phyloP scores from a whole-genome alignment of 2,329 filamentous ascomycete genomes.

The Orbilia blumenaviensis region DNA sequence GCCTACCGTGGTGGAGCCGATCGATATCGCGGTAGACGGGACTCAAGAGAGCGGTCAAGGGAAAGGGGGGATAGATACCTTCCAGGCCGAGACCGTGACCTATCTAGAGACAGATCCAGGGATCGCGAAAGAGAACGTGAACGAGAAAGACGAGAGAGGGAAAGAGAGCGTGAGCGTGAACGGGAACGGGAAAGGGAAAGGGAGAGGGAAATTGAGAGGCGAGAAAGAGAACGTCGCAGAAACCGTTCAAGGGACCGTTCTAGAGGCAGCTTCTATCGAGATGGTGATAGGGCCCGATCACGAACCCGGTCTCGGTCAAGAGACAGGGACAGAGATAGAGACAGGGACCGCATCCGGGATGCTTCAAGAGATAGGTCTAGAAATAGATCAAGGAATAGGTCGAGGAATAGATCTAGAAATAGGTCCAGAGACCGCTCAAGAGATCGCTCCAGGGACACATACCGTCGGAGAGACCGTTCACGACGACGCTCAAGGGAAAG shows the following conservation, averaged over 20 bases:
- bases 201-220: constrained; percentile 27
- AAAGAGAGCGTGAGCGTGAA: constrained; percentile 32
- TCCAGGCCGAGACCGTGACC: constrained; percentile 4
- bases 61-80: constrained; percentile 45
- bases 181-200: constrained; percentile 27
- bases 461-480: constrained; percentile 29
- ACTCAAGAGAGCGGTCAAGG: constrained; percentile 44
- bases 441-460: constrained; percentile 26
- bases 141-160: constrained; percentile 26
- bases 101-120: constrained; percentile 42
- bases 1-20: constrained; percentile 44
- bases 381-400: constrained; percentile 38
- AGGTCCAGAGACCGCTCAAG: constrained; percentile 37
- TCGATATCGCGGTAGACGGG: constrained; percentile 41
- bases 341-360: background rate
- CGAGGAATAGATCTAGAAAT: constrained; percentile 31
- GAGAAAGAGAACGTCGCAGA: constrained; percentile 32
- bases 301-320: constrained; percentile 32
- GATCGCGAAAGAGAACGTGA: constrained; percentile 46
- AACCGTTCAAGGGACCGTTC: constrained; percentile 33
- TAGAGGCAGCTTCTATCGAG: constrained; percentile 23
- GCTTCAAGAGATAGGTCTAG: constrained; percentile 5
- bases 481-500: constrained; percentile 36
- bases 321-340: constrained; percentile 15
- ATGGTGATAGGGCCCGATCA: constrained; percentile 32